These are phyloP conservation scores for Lentithecium fluviatile DNA, from an alignment of 495 filamentous ascomycete genomes.

Conservation along the genomic window DNA sequence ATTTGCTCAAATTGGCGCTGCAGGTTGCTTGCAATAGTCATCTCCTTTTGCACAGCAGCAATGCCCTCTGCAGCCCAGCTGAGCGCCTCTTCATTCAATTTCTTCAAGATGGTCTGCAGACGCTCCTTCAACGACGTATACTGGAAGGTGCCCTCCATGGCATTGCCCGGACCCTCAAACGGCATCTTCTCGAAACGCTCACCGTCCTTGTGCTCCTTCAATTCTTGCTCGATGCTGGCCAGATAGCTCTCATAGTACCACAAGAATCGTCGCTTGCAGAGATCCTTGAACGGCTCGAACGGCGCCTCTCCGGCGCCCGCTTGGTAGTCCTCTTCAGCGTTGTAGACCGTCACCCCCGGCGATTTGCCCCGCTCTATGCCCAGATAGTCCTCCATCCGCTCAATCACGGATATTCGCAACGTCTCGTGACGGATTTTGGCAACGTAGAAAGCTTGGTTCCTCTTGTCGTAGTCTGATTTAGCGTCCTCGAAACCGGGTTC, in stretches of 20 bases:
- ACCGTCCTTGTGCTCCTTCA: conserved; percentile 58
- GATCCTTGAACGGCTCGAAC: conserved; percentile 82
- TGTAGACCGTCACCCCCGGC: conserved; percentile 45
- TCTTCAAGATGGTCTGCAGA: conserved; percentile 61
- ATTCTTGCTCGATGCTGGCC: conserved; percentile 62
- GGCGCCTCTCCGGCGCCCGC: conserved; percentile 52
- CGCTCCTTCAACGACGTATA: conserved; percentile 73
- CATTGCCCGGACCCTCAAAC: conserved; percentile 76
- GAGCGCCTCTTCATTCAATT: conserved; percentile 68
- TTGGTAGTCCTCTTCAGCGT: conserved; percentile 54
- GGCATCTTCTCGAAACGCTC: conserved; percentile 72
- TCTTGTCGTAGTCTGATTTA: conserved; percentile 64
- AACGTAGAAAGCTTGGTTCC: conserved; percentile 75
- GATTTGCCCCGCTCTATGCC: conserved; percentile 57
- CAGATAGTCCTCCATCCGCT: conserved; percentile 78
- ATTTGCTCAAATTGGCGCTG: conserved; percentile 83
- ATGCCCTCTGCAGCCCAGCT: conserved; percentile 71
- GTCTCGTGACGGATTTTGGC: conserved; percentile 95
- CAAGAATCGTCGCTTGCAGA: conserved; percentile 87
- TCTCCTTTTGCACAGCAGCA: conserved; percentile 61
- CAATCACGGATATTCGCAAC: conserved; percentile 79
- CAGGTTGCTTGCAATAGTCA: conserved; percentile 74
- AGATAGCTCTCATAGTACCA: conserved; percentile 95
- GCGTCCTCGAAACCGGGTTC: conserved; percentile 89
- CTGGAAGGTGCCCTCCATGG: conserved; percentile 84